Evolutionary conservation across 148 eudicot species (phyloP), one percentile per base, ranked within the genome.

Genomic region (Dysphania ambrosioides): DNA sequence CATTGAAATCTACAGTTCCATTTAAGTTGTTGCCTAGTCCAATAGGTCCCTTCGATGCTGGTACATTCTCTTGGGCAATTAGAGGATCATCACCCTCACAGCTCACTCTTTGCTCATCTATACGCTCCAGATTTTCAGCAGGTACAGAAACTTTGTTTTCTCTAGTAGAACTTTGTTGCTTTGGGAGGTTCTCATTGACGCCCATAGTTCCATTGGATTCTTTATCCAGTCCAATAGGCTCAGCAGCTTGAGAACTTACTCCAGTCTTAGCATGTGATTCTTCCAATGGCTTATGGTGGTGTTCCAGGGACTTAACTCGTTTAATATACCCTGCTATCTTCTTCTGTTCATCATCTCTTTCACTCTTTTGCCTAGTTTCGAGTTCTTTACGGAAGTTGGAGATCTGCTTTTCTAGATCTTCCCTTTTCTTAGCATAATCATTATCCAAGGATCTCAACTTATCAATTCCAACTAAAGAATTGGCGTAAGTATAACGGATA

Each of bases 351-450:
- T 63, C 82, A 30, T 72, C 70, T 42, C 41, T 82, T 80, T 81
- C 89, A 72, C 72, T 73, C 73, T 76, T 72, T 7, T 89, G 89
- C 73, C 77, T 82, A 79, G 81, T 83, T 82, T 82, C 66, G 3
- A 88, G 81, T 24, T 79, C 82, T 74, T 84, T 75, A 47, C 79
- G 86, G 41, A 38, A 13, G 56, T 6, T 42, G 38, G 75, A 85
- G 71, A 80, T 86, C 36, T 79, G 69, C 61, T 40, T 60, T 32
- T 85, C 78, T 34, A 61, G 84, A 58, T 84, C 89, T 69, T 84
- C 78, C 72, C 79, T 57, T 70, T 85, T 82, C 83, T 80, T 79
- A 7, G 73, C 61, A 79, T 77, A 86, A 30, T 74, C 57, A 72
- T 66, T 75, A 26, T 86, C 88, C 65, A 79, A 35, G 47, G 57